Conservation (phyloP, 192 early-diverging fungal genomes). For the Linnemannia schmuckeri region DNA sequence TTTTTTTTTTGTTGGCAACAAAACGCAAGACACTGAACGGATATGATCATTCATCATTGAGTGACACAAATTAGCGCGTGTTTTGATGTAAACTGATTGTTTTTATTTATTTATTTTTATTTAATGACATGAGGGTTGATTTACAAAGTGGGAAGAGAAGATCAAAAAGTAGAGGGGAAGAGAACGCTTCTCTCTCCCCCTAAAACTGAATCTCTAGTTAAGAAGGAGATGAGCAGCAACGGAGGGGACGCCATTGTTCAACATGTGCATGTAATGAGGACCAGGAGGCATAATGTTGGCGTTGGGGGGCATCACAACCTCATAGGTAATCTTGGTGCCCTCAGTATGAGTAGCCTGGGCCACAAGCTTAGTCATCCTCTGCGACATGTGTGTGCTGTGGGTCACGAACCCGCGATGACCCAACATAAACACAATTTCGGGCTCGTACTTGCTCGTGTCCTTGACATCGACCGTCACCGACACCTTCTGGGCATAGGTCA, state of each 20-base stretch:
- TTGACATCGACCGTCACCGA: slow-evolving; percentile 55
- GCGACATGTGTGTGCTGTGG: slow-evolving; percentile 68
- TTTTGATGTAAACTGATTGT: not conserved
- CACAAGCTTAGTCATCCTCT: slow-evolving; percentile 61
- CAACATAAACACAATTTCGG: slow-evolving; percentile 57
- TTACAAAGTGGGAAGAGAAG: not conserved
- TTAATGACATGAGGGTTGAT: not conserved
- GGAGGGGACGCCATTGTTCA: slow-evolving; percentile 64
- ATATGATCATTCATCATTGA: too few species aligned
- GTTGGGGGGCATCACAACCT: slow-evolving; percentile 62
- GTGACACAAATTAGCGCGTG: not conserved
- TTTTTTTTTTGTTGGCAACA: too few species aligned
- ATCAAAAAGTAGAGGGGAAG: not conserved
- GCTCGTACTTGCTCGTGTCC: slow-evolving; percentile 29
- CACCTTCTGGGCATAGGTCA: slow-evolving; percentile 52
- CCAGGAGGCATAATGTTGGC: slow-evolving; percentile 68
- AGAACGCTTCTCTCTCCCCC: not conserved
- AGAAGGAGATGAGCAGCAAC: slow-evolving; percentile 36
- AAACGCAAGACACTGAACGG: not conserved
- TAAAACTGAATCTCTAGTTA: slow-evolving; percentile 20
- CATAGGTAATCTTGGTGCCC: slow-evolving; percentile 33
- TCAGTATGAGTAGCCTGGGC: slow-evolving; percentile 1
- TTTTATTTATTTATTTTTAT: not conserved
- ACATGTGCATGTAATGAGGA: slow-evolving; percentile 61
- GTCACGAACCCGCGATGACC: slow-evolving; percentile 65